These are phyloP conservation scores for Cordyceps militaris DNA, from an alignment of 2,329 filamentous ascomycete genomes.

Conservation along the genomic window DNA sequence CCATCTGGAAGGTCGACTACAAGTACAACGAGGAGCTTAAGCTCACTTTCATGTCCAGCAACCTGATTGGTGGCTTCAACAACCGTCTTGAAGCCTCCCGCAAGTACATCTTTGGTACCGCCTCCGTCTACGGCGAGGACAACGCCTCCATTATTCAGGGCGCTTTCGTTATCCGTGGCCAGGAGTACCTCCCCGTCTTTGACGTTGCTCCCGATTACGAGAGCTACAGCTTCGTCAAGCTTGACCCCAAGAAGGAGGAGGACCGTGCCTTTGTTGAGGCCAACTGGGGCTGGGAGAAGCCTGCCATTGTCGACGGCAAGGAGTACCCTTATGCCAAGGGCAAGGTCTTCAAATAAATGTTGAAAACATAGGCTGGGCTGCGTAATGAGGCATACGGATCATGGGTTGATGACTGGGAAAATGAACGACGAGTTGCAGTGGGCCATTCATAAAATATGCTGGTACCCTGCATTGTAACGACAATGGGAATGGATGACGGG, in stretches of 20 bases:
- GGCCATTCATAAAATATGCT: conserved; percentile 7
- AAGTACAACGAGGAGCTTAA: conserved; percentile 99
- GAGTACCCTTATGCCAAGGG: conserved; percentile 80
- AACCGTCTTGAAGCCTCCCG: conserved; percentile 92
- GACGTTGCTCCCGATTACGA: conserved; percentile 96
- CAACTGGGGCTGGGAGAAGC: conserved; percentile 89
- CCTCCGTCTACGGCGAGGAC: conserved; percentile 81
- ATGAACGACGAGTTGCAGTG: conserved; percentile 14
- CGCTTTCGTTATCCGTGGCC: conserved; percentile 90
- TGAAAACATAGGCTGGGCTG: conserved; percentile 15
- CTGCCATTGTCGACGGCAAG: conserved; percentile 75
- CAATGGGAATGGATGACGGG: neutral
- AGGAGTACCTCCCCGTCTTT: conserved; percentile 80
- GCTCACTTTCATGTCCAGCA: conserved; percentile 97
- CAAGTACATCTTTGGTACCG: conserved; percentile 93
- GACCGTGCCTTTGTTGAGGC: conserved; percentile 81
- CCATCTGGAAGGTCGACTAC: conserved; percentile 89
- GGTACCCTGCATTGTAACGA: conserved; percentile 2
- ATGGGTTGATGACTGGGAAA: conserved; percentile 16
- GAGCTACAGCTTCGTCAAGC: conserved; percentile 94
- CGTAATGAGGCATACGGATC: conserved; percentile 29
- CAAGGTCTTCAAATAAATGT: conserved; percentile 95
- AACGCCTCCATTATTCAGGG: conserved; percentile 88
- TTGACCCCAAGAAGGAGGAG: conserved; percentile 78
- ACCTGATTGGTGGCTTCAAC: conserved; percentile 98